These are phyloP conservation scores for Cercospora canescens DNA, from an alignment of 2,329 filamentous ascomycete species.

Conservation along the genomic window DNA sequence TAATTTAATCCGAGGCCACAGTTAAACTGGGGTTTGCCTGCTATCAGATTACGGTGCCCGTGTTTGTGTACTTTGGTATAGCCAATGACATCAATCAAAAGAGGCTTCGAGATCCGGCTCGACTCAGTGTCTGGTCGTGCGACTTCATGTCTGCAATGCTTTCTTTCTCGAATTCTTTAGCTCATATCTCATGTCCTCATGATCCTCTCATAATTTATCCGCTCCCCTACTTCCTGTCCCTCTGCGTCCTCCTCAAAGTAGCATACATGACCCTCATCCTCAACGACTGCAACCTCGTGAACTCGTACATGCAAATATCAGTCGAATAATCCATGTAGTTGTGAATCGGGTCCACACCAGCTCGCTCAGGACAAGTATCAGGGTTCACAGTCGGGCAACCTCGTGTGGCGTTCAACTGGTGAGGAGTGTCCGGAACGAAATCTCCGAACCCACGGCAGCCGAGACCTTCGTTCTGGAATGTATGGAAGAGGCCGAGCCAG, in stretches of 20 bases:
- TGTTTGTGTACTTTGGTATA: too few relatives aligned
- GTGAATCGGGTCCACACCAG: conserved; percentile 50
- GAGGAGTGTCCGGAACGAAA: conserved; percentile 42
- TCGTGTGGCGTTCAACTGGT: conserved; percentile 40
- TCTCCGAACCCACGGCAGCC: conserved; percentile 42
- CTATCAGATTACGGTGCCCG: too few relatives aligned
- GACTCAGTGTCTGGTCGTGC: too few relatives aligned
- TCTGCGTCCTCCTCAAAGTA: conserved; percentile 1
- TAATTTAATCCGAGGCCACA: too few relatives aligned
- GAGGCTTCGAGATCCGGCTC: too few relatives aligned
- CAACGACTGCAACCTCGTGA: conserved; percentile 1
- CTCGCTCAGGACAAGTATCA: conserved; percentile 47
- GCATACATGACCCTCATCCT: conserved; percentile 17
- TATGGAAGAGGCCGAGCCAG: conserved; percentile 31
- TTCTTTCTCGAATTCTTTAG: too few relatives aligned
- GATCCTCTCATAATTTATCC: background rate
- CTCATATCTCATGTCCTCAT: background rate
- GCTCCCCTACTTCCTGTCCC: background rate
- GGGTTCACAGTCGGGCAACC: conserved; percentile 46
- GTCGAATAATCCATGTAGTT: conserved; percentile 51
- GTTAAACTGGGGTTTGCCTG: too few relatives aligned
- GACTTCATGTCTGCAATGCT: too few relatives aligned
- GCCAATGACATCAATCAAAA: too few relatives aligned
- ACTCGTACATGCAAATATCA: conserved; percentile 8
- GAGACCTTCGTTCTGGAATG: conserved; percentile 5